Evolutionary conservation across 176 grass and related monocot genomes (phyloP), one percentile per base, ranked within the genome.

Genomic region (Hordeum marinum): DNA sequence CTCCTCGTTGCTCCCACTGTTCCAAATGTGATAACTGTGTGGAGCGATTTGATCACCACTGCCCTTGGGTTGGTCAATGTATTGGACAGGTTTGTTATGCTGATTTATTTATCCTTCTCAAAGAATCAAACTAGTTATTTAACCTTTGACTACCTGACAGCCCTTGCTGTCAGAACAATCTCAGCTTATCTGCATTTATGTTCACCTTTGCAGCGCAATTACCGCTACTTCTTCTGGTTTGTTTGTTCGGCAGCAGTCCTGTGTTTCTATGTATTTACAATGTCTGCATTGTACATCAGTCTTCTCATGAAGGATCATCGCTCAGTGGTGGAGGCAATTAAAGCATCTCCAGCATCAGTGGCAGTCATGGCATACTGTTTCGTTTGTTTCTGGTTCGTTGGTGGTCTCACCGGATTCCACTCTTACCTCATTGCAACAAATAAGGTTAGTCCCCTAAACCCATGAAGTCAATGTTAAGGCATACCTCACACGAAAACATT

Each of bases 21-120:
- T 92, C 90, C 42, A 96, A 92, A 89, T 99, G 96, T 71, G 91
- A 96, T 87, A 99, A 96, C 63, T 99, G 93, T 80, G 91, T 99
- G 8, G 91, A 94, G 76, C 86, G 93, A 8, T 96, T 99, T 70
- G 96, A 99, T 87, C 96, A 99, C 88, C 96, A 99, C 79, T 99
- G 93, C 82, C 91, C 90, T 42, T 99, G 93, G 93, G 96, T 94
- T 87, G 96, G 93, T 23, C 96, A 99, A 80, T 99, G 96, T 45
- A 94, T 99, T 63, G 96, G 96, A 76, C 91, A 91, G 93, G 96
- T 99, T 39, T 34, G 81, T 82, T 82, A 52, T 70, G 43, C 18
- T 70, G 37, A 31, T 83, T 87, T 65, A 9, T 68, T 80, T 14
- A 20, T 50, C 24, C 55, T 41, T 72, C 7, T 83, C 29, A 83